Percentiles rank a stretch among this genome's conserved stretches.
Conservation (phyloP, 306 rosid genomes). For the Cyclanthera cordifolia region DNA sequence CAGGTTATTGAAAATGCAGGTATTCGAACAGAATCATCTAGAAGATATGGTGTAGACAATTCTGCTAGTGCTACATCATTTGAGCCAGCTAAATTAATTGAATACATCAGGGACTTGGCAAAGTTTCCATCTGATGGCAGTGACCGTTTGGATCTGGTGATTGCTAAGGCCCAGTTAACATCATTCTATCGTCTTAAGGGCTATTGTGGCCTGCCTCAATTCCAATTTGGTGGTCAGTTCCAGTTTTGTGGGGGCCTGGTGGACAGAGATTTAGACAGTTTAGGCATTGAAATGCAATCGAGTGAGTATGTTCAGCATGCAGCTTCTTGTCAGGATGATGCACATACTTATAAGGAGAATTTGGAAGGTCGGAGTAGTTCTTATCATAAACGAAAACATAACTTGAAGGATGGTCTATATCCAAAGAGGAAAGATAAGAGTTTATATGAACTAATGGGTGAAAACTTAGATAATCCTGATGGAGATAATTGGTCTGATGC, state of each 20-base stretch:
- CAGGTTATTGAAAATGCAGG: slow-evolving; percentile 78
- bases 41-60: slow-evolving; percentile 40
- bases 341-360: slow-evolving; percentile 26
- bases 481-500: slow-evolving; percentile 38
- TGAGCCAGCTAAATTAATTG: slow-evolving; percentile 42
- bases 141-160: slow-evolving; percentile 52
- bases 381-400: slow-evolving; percentile 62
- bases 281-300: slow-evolving; percentile 22
- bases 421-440: slow-evolving; percentile 56
- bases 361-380: slow-evolving; percentile 26
- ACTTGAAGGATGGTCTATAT: slow-evolving; percentile 41
- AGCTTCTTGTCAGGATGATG: slow-evolving; percentile 28
- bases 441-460: slow-evolving; percentile 56
- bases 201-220: slow-evolving; percentile 57
- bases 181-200: slow-evolving; percentile 68
- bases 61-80: slow-evolving; percentile 44
- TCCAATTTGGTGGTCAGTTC: slow-evolving; percentile 26
- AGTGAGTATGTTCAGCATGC: slow-evolving; percentile 30
- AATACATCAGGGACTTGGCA: slow-evolving; percentile 47
- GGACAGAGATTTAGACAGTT: slow-evolving; percentile 35
- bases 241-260: slow-evolving; percentile 14
- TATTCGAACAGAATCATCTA: slow-evolving; percentile 38
- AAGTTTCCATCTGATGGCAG: slow-evolving; percentile 41
- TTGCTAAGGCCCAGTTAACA: slow-evolving; percentile 76
- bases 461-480: slow-evolving; percentile 32